Conservation (phyloP, 2,329 filamentous ascomycete genomes). For the Emmonsiellopsis sp. region DNA sequence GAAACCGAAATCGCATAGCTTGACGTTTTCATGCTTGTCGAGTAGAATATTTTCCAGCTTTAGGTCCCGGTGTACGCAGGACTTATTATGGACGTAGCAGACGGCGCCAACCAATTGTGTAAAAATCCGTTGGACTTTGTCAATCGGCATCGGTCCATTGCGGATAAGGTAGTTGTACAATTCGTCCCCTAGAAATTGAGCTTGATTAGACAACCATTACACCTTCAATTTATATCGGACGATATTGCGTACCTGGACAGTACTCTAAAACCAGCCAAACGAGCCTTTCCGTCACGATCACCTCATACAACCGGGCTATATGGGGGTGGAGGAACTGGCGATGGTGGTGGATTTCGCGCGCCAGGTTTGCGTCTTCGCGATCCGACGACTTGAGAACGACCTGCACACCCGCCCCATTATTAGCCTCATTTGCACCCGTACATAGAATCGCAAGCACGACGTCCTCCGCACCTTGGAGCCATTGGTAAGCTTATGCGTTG, state of each 20-base stretch:
- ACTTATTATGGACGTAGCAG: constrained; percentile 87
- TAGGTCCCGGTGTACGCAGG: constrained; percentile 90
- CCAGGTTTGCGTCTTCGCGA: constrained; percentile 90
- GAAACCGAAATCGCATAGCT: constrained; percentile 95
- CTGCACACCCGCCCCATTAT: constrained; percentile 36
- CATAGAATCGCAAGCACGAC: not conserved
- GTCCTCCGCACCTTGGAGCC: constrained; percentile 67
- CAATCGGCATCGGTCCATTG: constrained; percentile 71
- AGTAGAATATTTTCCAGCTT: constrained; percentile 95
- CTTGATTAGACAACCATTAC: constrained; percentile 7
- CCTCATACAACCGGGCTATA: constrained; percentile 92
- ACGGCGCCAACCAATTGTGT: constrained; percentile 92
- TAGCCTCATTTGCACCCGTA: not conserved
- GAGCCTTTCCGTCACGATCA: constrained; percentile 88
- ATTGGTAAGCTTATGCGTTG: constrained; percentile 94
- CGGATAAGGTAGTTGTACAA: constrained; percentile 91
- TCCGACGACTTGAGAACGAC: constrained; percentile 98
- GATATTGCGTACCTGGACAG: constrained; percentile 61
- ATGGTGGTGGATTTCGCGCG: constrained; percentile 96
- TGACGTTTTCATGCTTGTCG: constrained; percentile 95
- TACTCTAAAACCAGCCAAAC: constrained; percentile 98
- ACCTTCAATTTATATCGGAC: constrained; percentile 6
- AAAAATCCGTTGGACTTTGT: constrained; percentile 92
- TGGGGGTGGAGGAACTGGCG: constrained; percentile 96
- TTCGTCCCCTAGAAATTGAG: constrained; percentile 63